Conservation (phyloP, 2,329 filamentous ascomycete genomes). For the Arachnopeziza araneosa region DNA sequence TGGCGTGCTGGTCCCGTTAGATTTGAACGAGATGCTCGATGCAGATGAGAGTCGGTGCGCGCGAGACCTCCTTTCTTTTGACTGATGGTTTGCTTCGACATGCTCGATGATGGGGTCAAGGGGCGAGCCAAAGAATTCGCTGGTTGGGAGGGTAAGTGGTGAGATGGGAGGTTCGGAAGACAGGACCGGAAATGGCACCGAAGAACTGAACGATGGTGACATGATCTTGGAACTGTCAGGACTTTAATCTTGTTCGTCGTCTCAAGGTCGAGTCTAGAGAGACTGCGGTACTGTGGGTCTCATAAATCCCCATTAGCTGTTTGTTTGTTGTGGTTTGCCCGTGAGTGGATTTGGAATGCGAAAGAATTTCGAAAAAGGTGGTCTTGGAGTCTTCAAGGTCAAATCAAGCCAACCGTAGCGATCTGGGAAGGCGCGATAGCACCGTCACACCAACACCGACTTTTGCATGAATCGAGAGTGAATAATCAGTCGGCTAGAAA, state of each 20-base stretch:
- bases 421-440: constrained; percentile 1
- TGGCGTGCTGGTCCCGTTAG: constrained; percentile 11
- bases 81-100: constrained; percentile 23
- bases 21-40: constrained; percentile 27
- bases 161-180: constrained; percentile 18
- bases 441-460: constrained; percentile 9
- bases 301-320: constrained; percentile 10
- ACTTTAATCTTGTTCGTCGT: constrained; percentile 8
- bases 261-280: constrained; percentile 7
- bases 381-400: background rate
- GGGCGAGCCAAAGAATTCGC: constrained; percentile 15
- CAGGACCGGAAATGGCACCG: constrained; percentile 9
- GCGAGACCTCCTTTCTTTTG: background rate
- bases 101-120: constrained; percentile 30
- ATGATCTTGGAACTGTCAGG: constrained; percentile 5
- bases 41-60: constrained; percentile 15
- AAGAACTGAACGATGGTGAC: constrained; percentile 6
- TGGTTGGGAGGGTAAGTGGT: constrained; percentile 15
- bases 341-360: background rate
- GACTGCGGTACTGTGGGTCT: constrained; percentile 8
- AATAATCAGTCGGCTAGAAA: background rate
- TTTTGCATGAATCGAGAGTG: background rate
- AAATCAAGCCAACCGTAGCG: background rate
- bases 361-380: constrained; percentile 1
- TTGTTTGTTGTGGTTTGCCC: background rate